Evolutionary conservation across 140 eudicot genomes (phyloP), one percentile per base, ranked within the genome.

Genomic region (Cichorium intybus): DNA sequence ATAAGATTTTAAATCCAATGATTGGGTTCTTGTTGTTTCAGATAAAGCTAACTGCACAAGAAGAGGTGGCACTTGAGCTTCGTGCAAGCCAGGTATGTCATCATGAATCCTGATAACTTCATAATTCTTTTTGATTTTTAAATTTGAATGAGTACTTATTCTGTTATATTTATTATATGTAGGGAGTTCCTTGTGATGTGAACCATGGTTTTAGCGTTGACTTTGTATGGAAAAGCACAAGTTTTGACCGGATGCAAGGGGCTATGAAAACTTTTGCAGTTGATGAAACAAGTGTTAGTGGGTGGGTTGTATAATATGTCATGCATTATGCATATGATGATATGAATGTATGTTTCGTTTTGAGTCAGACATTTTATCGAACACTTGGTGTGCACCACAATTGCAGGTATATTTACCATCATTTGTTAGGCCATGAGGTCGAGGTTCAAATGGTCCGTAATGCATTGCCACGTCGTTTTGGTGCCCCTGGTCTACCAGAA

Each of bases 1-100:
- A n/a, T n/a, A n/a, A n/a, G n/a, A n/a, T n/a, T n/a, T n/a, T n/a
- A n/a, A n/a, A n/a, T n/a, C n/a, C n/a, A n/a, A n/a, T n/a, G n/a
- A n/a, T n/a, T n/a, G n/a, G n/a, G 27, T 35, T 66, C n/a, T 67
- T 66, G 10, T 17, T 34, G 33, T 73, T 63, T 33, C 86, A 94
- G 99, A 83, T 94, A 75, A 94, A 94, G 57, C 75, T 94, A 49
- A 94, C 99, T 31, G 95, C 99, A 16, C 99, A 94, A 77, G 99
- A 94, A 84, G 99, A 94, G 78, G 99, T 94, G 69, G 99, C 99
- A 12, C 99, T 94, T 51, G 99, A 94, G 76, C 99, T 94, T 70
- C 97, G 99, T 26, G 95, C 97, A 7, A 88, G 95, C 74, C 95
- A 89, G 99, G 99, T 93, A 60, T n/a, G 22, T 37, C 9, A 2